A percentile compares a stretch with the other conserved stretches of the same genome.
Evolutionary conservation across 2,329 filamentous ascomycete species (phyloP).

Genomic region (Neonectria ditissima): DNA sequence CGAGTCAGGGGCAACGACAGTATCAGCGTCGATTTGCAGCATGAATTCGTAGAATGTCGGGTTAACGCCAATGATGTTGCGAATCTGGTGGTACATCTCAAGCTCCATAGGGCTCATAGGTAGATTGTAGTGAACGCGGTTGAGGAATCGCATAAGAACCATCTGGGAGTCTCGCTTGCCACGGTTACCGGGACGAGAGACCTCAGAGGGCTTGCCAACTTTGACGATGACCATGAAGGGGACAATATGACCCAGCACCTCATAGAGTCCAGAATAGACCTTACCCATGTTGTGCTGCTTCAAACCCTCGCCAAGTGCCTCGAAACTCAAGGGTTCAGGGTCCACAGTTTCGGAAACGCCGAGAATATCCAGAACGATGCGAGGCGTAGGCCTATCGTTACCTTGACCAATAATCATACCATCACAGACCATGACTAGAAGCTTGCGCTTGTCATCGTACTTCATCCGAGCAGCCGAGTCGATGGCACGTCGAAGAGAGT

Average conservation of each 20-base stretch:
- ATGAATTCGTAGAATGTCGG: conserved; percentile 98
- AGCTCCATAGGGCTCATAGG: conserved; percentile 96
- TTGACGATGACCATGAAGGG: conserved; percentile 98
- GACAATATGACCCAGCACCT: conserved; percentile 97
- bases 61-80: conserved; percentile 98
- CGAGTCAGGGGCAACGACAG: conserved; percentile 89
- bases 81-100: conserved; percentile 98
- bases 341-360: conserved; percentile 94
- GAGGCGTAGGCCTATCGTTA: conserved; percentile 94
- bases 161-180: conserved; percentile 99
- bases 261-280: conserved; percentile 96
- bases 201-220: conserved; percentile 96
- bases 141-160: conserved; percentile 98
- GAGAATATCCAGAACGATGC: conserved; percentile 96
- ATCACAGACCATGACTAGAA: conserved; percentile 92
- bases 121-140: conserved; percentile 97
- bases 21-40: conserved; percentile 97
- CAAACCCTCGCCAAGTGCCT: conserved; percentile 92
- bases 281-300: conserved; percentile 99
- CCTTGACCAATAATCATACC: conserved; percentile 99
- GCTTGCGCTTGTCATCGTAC: conserved; percentile 98
- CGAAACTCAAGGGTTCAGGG: conserved; percentile 95
- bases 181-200: conserved; percentile 93
- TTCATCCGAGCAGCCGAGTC: conserved; percentile 95
- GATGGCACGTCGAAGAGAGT: conserved; percentile 94